Evolutionary conservation across 768 basidiomycete genomes (phyloP), one percentile per base, ranked within the genome.

Genomic region (Chlorophyllum brunneum): DNA sequence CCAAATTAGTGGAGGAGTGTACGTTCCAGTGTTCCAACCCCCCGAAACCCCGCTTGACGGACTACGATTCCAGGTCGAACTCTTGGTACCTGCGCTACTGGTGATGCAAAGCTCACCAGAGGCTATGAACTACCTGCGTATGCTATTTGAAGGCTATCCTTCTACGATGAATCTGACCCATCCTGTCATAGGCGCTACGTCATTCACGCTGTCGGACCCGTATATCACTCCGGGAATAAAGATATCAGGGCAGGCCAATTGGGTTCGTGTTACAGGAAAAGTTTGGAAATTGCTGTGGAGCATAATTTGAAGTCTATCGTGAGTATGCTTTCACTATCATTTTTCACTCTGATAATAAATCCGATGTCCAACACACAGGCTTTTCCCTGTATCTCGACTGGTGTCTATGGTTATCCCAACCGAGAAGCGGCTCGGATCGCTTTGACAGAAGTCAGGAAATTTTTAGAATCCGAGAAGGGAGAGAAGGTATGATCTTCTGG

Each of bases 161-260:
- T n/a, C n/a, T n/a, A n/a, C n/a, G n/a, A n/a, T n/a, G n/a, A 23
- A 13, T 37, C 22, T 38, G 15, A 46, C 56, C 39, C 47, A 47
- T 37, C 11, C n/a, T 26, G 8, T 16, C 24, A 44, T 57, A 88
- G 90, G 31, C 76, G 77, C 31, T 75, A 85, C 62, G 73, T 93
- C 54, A 88, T 93, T 36, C 91, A 92, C 59, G 77, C 91, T 2
- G 91, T 92, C 13, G 91, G 91, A 9, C 91, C 91, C 0, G 65
- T 88, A 1, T 91, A 86, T 63, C 73, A 71, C 4, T 50, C 59
- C 2, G 52, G 57, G 1, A 67, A 73, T 23, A 66, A 65, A 31
- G 74, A 76, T 36, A 65, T 63, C 23, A 78, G 76, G 48, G 81
- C 81, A 4, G 58, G 63, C 53, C 75, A 81, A 55, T 74, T 93